Base-by-base conservation (phyloP, 2,329 filamentous ascomycete genomes). In the Penicillium hesseltinei region DNA sequence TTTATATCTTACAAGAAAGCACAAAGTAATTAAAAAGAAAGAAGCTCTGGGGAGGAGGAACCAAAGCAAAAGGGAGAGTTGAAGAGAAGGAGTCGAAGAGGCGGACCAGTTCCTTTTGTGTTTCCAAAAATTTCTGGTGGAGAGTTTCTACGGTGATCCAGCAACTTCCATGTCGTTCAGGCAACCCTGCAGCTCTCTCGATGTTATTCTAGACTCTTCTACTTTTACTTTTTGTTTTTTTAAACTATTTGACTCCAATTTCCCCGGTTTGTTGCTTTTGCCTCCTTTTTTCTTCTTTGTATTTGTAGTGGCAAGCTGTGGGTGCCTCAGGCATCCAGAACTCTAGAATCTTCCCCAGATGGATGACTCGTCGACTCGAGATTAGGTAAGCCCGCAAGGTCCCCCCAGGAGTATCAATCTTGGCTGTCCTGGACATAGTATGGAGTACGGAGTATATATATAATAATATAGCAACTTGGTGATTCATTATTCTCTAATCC, bases 81-180 rank as follows among this genome's bases (percentile, higher is more conserved):
- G 57, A 60, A 54, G 54, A 55, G 54, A 59, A 49, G 49, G 57
- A 48, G 58, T 59, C 9, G 5, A 47, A 23, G 61, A 62, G 61
- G 64, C 61, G 61, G 66, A 48, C 49, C 51, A 56, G 31, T 56
- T 59, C 57, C 39, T 66, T 66, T 71, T 71, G 71, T 68, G 66
- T 68, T 67, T 64, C 63, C 62, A 64, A 66, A 70, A 69, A 65
- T 65, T 67, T 68, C 64, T 63, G 58, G 66, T 60, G 65, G 66
- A 59, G 65, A 62, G 67, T 63, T 75, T 75, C 72, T 69, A 75
- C 71, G 69, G 59, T 58, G 65, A 72, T 75, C 72, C 72, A 75
- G 71, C 68, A 66, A 70, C 70, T 74, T 75, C 72, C 71, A 74
- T 38, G 62, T 62, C 61, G 59, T 54, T 61, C 59, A 61, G 62